Evolutionary conservation across 257 asterid genomes (phyloP).

Genomic region (Euphrasia confusa): DNA sequence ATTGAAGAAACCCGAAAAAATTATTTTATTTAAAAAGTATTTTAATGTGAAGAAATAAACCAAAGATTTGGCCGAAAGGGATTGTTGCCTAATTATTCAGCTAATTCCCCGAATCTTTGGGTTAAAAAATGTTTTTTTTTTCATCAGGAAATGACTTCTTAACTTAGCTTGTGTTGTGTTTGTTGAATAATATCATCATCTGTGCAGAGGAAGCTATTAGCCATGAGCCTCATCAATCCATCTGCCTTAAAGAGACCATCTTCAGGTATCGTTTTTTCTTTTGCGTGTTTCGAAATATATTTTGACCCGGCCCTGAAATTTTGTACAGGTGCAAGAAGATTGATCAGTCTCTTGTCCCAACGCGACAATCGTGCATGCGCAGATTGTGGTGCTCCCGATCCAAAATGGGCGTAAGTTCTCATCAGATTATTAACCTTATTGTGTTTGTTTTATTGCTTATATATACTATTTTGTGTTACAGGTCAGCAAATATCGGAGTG

Average conservation of each 20-base stretch:
- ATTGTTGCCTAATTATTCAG: too few species aligned
- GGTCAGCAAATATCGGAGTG: conserved; percentile 96
- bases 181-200: conserved; percentile 39
- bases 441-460: too few species aligned
- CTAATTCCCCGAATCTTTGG: too few species aligned
- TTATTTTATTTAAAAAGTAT: too few species aligned
- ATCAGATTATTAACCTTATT: too few species aligned
- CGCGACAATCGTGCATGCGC: conserved; percentile 82
- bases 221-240: conserved; percentile 43
- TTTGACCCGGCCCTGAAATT: neutral
- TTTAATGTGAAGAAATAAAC: too few species aligned
- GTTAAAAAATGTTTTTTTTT: too few species aligned
- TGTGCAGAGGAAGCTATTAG: conserved; percentile 27
- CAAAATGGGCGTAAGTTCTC: conserved; percentile 99
- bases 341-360: conserved; percentile 75
- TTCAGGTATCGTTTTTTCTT: conserved; percentile 41
- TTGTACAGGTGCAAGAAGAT: conserved; percentile 57
- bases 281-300: too few species aligned
- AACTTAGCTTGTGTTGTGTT: neutral
- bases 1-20: too few species aligned
- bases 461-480: conserved; percentile 23
- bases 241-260: conserved; percentile 46
- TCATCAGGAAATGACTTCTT: too few species aligned
- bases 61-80: too few species aligned
- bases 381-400: conserved; percentile 94